Evolutionary conservation across 2,329 filamentous ascomycete species (phyloP).

Genomic region (Lecanoromycetidae sp.): DNA sequence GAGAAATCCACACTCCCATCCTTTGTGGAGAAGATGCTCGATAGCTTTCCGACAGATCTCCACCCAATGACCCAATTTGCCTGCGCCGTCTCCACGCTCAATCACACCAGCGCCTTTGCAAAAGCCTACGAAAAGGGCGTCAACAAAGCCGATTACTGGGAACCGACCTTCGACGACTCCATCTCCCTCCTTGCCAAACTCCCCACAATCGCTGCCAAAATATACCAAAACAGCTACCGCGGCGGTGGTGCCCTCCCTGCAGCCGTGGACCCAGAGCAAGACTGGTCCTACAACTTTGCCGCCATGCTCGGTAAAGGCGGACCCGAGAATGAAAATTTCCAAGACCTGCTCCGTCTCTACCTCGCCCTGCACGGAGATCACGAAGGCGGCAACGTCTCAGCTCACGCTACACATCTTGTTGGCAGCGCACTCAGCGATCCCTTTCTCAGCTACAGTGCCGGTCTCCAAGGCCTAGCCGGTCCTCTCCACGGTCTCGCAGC

Average conservation of each 20-base stretch:
- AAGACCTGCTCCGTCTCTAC: constrained; percentile 87
- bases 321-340: constrained; percentile 81
- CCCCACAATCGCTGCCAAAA: constrained; percentile 90
- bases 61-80: constrained; percentile 99
- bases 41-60: constrained; percentile 75
- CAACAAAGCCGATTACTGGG: constrained; percentile 97
- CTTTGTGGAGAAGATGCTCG: constrained; percentile 78
- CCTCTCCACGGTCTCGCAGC: constrained; percentile 57
- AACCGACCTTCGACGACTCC: constrained; percentile 90
- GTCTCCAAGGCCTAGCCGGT: constrained; percentile 85
- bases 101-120: constrained; percentile 87
- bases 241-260: constrained; percentile 61
- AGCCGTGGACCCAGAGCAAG: constrained; percentile 68
- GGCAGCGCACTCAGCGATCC: constrained; percentile 89
- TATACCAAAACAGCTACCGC: constrained; percentile 84
- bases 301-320: constrained; percentile 87
- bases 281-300: constrained; percentile 98
- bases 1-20: constrained; percentile 71
- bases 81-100: constrained; percentile 88
- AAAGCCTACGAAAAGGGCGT: constrained; percentile 83
- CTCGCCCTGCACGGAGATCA: constrained; percentile 95
- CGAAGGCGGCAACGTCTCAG: constrained; percentile 95
- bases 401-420: constrained; percentile 87
- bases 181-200: constrained; percentile 93
- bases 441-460: constrained; percentile 91